Conservation (phyloP, 2,329 filamentous ascomycete species). For the Colletotrichum magnum region DNA sequence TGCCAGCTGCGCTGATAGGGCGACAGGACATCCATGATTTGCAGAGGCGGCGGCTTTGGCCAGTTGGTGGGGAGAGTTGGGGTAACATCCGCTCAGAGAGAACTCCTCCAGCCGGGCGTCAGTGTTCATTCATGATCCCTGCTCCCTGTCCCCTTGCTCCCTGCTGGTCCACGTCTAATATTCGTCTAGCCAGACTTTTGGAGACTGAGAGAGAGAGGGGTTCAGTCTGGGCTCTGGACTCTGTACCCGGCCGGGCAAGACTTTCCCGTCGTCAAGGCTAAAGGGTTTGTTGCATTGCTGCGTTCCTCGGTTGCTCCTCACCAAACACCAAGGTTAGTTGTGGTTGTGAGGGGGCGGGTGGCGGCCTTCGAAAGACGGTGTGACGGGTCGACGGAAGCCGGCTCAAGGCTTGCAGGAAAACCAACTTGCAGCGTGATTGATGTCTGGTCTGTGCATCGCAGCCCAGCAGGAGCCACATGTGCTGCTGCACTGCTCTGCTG, state of each 20-base stretch:
- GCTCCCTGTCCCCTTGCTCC: neutral
- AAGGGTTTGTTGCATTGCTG: neutral
- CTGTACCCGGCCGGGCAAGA: neutral
- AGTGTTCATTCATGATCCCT: slow-evolving; percentile 12
- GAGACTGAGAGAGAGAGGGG: neutral
- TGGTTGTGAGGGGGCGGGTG: neutral
- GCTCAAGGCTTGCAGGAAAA: slow-evolving; percentile 11
- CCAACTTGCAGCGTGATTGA: neutral
- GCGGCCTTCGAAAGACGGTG: slow-evolving; percentile 25
- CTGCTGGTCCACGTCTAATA: neutral
- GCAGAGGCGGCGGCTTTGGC: slow-evolving; percentile 17
- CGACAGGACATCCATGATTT: slow-evolving; percentile 16
- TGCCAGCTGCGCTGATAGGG: slow-evolving; percentile 15
- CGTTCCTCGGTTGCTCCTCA: neutral
- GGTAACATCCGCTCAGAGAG: slow-evolving; percentile 20
- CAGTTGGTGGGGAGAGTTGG: slow-evolving; percentile 17
- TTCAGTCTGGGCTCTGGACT: neutral
- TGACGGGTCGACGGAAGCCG: slow-evolving; percentile 12
- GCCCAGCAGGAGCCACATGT: slow-evolving; percentile 10
- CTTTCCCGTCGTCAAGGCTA: too few relatives aligned
- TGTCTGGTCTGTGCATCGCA: slow-evolving; percentile 5
- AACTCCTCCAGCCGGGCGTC: slow-evolving; percentile 16
- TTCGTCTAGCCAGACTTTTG: slow-evolving; percentile 7
- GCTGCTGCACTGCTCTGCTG: neutral
- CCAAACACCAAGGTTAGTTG: too few relatives aligned